phyloP scores from a whole-genome alignment of 1,284 basidiomycete species.

The Austroboletus rostrupii region DNA sequence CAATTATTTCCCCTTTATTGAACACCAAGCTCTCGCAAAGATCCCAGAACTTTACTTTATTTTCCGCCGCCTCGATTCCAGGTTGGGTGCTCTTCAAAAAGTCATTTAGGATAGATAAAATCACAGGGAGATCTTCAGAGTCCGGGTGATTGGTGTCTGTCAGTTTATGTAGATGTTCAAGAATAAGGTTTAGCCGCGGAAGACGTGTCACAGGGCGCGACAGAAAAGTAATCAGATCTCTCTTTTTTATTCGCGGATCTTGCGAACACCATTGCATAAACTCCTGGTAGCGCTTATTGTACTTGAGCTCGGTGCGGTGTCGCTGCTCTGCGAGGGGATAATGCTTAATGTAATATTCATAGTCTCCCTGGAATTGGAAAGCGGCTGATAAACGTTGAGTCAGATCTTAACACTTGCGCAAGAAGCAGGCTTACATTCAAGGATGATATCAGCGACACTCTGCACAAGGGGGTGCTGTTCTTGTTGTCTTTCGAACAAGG shows the following conservation, averaged over 20 bases:
- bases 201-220: slow-evolving; percentile 80
- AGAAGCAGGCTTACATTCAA: slow-evolving; percentile 50
- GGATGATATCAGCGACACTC: slow-evolving; percentile 72
- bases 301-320: slow-evolving; percentile 67
- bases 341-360: slow-evolving; percentile 79
- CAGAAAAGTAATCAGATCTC: slow-evolving; percentile 77
- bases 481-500: slow-evolving; percentile 67
- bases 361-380: slow-evolving; percentile 53
- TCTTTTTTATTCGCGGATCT: slow-evolving; percentile 66
- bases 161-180: slow-evolving; percentile 66
- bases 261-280: slow-evolving; percentile 62
- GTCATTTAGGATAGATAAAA: slow-evolving; percentile 57
- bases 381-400: slow-evolving; percentile 31
- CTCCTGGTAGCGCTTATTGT: slow-evolving; percentile 59
- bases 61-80: slow-evolving; percentile 79
- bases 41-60: slow-evolving; percentile 79
- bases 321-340: slow-evolving; percentile 78
- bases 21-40: slow-evolving; percentile 70
- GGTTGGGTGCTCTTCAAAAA: slow-evolving; percentile 77
- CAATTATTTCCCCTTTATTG: slow-evolving; percentile 75
- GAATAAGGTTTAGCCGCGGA: slow-evolving; percentile 67
- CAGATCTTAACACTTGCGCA: slow-evolving; percentile 7
- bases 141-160: slow-evolving; percentile 68
- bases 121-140: slow-evolving; percentile 61
- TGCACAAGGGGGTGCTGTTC: slow-evolving; percentile 79